phyloP scores from a whole-genome alignment of 2,329 filamentous ascomycete genomes.

The Pestalotiopsis fici region DNA sequence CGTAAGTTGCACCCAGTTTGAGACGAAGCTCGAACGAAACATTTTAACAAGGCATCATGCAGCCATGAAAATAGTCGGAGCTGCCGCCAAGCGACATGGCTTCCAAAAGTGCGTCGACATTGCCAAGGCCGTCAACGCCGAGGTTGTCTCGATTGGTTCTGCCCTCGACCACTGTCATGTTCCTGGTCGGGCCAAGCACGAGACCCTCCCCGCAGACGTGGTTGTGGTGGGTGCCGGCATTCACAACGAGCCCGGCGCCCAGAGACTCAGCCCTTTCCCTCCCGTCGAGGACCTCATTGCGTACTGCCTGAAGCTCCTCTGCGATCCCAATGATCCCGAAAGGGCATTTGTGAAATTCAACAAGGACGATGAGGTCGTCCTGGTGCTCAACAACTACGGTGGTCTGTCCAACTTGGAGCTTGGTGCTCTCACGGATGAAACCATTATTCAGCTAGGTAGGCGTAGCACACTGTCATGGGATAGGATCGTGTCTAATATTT shows the following conservation, averaged over 20 bases:
- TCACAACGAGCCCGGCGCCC: conserved; percentile 47
- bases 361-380: conserved; percentile 43
- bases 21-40: too few species aligned
- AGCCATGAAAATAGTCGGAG: conserved; percentile 68
- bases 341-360: conserved; percentile 52
- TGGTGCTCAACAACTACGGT: conserved; percentile 61
- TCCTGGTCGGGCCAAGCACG: conserved; percentile 60
- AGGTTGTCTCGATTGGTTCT: conserved; percentile 68
- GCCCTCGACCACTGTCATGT: conserved; percentile 74
- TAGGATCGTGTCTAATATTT: conserved; percentile 40
- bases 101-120: conserved; percentile 57
- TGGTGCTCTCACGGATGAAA: conserved; percentile 53
- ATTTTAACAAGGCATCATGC: conserved; percentile 34
- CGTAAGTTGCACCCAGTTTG: conserved; percentile 43
- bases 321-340: conserved; percentile 53
- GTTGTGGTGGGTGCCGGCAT: conserved; percentile 55
- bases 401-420: conserved; percentile 56
- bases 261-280: conserved; percentile 41
- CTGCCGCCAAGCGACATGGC: conserved; percentile 59
- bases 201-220: conserved; percentile 39
- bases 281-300: conserved; percentile 37
- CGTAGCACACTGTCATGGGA: neutral
- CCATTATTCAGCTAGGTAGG: conserved; percentile 12
- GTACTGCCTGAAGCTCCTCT: conserved; percentile 52
- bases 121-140: conserved; percentile 56